Evolutionary conservation across 371 early-diverging fungal species (phyloP).

Genomic region (Mucor sp.): DNA sequence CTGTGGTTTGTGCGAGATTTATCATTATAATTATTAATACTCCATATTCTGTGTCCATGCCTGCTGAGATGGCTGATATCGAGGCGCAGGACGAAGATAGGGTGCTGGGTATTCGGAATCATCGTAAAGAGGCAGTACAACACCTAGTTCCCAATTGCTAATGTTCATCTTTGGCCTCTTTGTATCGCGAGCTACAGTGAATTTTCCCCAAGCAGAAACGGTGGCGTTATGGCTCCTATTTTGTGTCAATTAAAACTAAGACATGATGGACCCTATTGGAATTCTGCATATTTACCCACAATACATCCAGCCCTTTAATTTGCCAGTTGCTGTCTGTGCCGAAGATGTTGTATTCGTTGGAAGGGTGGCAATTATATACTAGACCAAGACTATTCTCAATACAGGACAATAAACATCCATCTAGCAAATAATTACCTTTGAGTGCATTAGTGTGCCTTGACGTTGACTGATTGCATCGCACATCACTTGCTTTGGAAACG

Average conservation of each 20-base stretch:
- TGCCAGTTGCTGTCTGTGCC: background rate
- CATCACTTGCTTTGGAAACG: conserved; percentile 48
- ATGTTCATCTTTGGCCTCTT: conserved; percentile 41
- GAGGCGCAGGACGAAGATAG: conserved; percentile 39
- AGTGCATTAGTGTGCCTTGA: conserved; percentile 47
- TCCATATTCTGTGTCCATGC: conserved; percentile 48
- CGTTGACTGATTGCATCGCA: conserved; percentile 47
- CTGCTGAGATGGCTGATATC: conserved; percentile 31
- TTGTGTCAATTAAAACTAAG: background rate
- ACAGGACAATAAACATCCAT: background rate
- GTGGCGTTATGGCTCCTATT: conserved; percentile 54
- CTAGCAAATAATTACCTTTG: conserved; percentile 32
- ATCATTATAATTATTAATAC: background rate
- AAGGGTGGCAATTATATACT: conserved; percentile 48
- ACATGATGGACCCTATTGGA: background rate
- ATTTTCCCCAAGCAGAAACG: conserved; percentile 45
- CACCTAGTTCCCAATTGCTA: conserved; percentile 56
- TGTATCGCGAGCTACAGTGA: conserved; percentile 21
- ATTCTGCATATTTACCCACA: conserved; percentile 29
- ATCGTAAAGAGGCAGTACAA: conserved; percentile 40
- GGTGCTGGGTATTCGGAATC: conserved; percentile 37
- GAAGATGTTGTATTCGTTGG: conserved; percentile 2
- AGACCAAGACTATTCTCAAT: background rate
- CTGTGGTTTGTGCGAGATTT: background rate
- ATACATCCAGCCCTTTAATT: conserved; percentile 45